A percentile compares a stretch with the other conserved stretches of the same genome.
phyloP scores from a whole-genome alignment of 2,329 filamentous ascomycete genomes.

The Colletotrichum godetiae region DNA sequence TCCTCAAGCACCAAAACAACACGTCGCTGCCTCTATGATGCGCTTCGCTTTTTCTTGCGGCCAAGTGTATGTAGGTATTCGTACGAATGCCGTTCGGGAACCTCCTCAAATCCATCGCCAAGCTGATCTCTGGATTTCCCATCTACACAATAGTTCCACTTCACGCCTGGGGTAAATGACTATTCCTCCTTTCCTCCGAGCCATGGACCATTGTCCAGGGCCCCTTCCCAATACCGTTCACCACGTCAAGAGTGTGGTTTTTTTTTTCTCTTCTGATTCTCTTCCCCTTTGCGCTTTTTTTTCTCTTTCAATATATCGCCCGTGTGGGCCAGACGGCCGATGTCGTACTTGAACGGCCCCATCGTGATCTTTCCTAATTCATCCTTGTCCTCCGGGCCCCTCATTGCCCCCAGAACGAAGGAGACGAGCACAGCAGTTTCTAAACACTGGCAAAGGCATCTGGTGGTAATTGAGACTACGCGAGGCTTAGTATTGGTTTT shows the following conservation, averaged over 20 bases:
- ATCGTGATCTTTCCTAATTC: slow-evolving; percentile 20
- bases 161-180: slow-evolving; percentile 7
- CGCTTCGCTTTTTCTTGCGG: not conserved
- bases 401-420: slow-evolving; percentile 6
- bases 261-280: not conserved
- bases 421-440: slow-evolving; percentile 33
- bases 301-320: slow-evolving; percentile 14
- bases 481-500: slow-evolving; percentile 13
- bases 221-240: slow-evolving; percentile 8
- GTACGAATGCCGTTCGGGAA: slow-evolving; percentile 1
- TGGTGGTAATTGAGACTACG: slow-evolving; percentile 57
- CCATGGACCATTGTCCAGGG: not conserved
- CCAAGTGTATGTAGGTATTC: slow-evolving; percentile 1
- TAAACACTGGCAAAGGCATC: slow-evolving; percentile 55
- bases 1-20: not conserved
- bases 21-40: slow-evolving; percentile 17
- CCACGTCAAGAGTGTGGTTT: slow-evolving; percentile 17
- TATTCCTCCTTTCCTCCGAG: slow-evolving; percentile 7
- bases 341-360: slow-evolving; percentile 19
- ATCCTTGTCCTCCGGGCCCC: slow-evolving; percentile 16
- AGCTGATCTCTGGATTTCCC: slow-evolving; percentile 12
- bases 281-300: not conserved
- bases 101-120: not conserved
- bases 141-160: not conserved
- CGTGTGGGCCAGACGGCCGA: slow-evolving; percentile 20